Base-by-base conservation (phyloP, 2,329 filamentous ascomycete genomes). In the Chrysosphaeria jannelii region DNA sequence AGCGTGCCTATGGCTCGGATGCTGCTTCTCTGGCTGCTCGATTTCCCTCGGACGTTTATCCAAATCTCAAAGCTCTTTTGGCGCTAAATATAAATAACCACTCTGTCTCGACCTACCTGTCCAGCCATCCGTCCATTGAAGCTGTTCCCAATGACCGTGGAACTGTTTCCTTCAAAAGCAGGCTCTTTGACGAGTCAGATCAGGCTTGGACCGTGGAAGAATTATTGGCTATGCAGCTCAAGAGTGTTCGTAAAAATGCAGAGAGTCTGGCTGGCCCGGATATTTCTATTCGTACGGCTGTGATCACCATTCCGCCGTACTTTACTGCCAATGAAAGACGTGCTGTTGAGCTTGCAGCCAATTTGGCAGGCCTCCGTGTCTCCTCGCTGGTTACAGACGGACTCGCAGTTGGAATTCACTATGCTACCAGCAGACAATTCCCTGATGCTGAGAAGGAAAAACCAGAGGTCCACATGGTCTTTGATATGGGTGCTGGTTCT, bases 401-500 rank as follows among this genome's bases (percentile, higher is more conserved):
- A 10, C 47, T 91, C 30, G 78, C 85, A 15, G 81, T 97, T 27
- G 85, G 78, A 13, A 48, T 97, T 34, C 88, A 97, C 47, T 97
- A 93, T 43, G 85, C 85, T 20, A 91, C 78, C 14, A 71, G 62
- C 37, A 64, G 85, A 36, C 76, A 71, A 10, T 97, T 93, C 44
- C 76, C 79, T 18, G 76, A 62, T 35, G 71, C 62, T 26, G 67
- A 85, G 25, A 76, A 75, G 25, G 69, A 60, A 32, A 78, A 78
- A 48, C 69, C 85, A 1, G 85, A 97, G 45, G 62, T 79, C 35
- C 76, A 97, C 46, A 48, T 97, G 41, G 63, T 97, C 14, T 97
- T 85, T 39, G 85, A 97, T 40, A 93, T 97, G 79, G 85, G 85
- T 33, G 79, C 85, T 33, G 85, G 85, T 4, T 91, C 76, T 21